Evolutionary conservation across 2,329 filamentous ascomycete genomes (phyloP).

Genomic region (Talaromyces pinophilus): DNA sequence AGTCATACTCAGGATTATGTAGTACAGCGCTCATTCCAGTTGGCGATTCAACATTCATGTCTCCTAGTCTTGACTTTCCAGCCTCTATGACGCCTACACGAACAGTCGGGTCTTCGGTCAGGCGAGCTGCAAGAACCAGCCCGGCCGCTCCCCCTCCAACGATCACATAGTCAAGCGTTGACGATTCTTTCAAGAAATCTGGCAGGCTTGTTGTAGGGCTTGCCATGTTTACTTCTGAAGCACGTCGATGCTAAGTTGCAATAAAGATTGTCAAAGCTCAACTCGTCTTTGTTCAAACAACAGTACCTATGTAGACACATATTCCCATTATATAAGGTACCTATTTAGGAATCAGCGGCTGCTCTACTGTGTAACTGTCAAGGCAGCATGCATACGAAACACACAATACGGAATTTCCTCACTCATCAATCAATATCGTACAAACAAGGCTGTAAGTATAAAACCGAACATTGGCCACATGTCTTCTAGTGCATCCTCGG

Average conservation of each 20-base stretch:
- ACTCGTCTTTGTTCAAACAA: background rate
- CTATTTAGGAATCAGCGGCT: background rate
- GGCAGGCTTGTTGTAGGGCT: background rate
- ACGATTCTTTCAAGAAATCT: background rate
- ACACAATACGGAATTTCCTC: background rate
- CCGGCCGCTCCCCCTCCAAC: background rate
- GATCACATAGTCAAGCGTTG: background rate
- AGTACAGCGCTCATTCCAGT: background rate
- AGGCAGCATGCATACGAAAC: background rate
- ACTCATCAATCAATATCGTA: background rate
- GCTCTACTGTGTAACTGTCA: background rate
- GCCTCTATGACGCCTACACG: background rate
- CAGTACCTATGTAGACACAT: background rate
- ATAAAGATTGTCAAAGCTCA: no score
- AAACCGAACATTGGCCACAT: background rate
- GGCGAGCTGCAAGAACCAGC: background rate
- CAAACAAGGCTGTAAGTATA: background rate
- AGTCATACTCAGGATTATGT: conserved; percentile 10
- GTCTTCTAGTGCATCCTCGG: background rate
- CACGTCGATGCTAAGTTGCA: background rate
- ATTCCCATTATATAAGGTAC: background rate
- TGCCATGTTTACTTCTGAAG: background rate
- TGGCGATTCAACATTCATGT: conserved; percentile 2
- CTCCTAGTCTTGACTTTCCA: background rate
- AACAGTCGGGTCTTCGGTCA: background rate